Conservation (phyloP, 1,284 basidiomycete species). For the Ceratobasidium sp. region DNA sequence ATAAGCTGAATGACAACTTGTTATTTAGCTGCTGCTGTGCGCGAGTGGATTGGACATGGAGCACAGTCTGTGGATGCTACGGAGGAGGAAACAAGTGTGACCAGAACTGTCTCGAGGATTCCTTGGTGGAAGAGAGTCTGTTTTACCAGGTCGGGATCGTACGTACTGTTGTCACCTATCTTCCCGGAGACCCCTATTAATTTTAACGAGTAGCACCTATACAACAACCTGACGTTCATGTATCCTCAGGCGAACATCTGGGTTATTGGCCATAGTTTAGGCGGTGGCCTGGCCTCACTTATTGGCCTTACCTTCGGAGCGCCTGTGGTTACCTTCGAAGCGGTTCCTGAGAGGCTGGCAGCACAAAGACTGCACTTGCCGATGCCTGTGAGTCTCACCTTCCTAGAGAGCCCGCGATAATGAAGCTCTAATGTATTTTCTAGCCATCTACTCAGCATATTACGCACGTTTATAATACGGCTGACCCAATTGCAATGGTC, state of each 20-base stretch:
- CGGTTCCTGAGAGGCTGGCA: conserved; percentile 88
- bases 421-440: conserved; percentile 25
- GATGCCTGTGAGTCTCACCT: conserved; percentile 60
- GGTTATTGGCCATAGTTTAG: conserved; percentile 91
- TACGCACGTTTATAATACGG: conserved; percentile 81
- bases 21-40: conserved; percentile 99
- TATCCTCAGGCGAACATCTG: conserved; percentile 92
- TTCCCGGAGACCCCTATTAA: conserved; percentile 4
- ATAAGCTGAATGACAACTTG: conserved; percentile 95
- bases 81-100: conserved; percentile 77
- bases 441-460: conserved; percentile 55
- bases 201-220: conserved; percentile 67
- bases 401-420: neutral
- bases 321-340: conserved; percentile 89
- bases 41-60: conserved; percentile 90
- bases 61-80: conserved; percentile 92
- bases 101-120: conserved; percentile 83
- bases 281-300: conserved; percentile 88
- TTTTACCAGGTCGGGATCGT: conserved; percentile 90
- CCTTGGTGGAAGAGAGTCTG: conserved; percentile 88
- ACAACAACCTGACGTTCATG: conserved; percentile 83
- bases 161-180: conserved; percentile 56
- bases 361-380: conserved; percentile 89
- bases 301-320: conserved; percentile 94
- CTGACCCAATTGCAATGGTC: conserved; percentile 73